These are phyloP conservation scores for Vanderwaltozyma tropicalis DNA, from an alignment of 805 yeast species.

Conservation along the genomic window DNA sequence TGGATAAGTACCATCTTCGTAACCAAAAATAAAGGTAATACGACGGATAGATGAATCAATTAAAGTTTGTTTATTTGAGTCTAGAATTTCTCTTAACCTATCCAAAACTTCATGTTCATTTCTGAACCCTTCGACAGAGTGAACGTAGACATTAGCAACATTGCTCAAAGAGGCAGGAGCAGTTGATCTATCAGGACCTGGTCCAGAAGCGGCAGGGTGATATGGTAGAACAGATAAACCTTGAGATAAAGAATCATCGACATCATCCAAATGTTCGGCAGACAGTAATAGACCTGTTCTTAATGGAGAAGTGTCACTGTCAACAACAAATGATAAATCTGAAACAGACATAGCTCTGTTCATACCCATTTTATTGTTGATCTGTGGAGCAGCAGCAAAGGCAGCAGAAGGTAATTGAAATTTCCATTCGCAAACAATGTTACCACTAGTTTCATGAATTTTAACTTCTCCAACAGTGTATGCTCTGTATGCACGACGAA, in stretches of 20 bases:
- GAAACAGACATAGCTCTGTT: conserved; percentile 88
- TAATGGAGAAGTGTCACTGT: conserved; percentile 51
- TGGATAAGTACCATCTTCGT: conserved; percentile 79
- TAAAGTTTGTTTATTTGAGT: conserved; percentile 61
- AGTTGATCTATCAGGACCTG: conserved; percentile 38
- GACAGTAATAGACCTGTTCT: conserved; percentile 83
- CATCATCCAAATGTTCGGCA: conserved; percentile 74
- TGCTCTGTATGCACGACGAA: conserved; percentile 94
- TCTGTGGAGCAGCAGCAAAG: conserved; percentile 56
- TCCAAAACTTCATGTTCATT: conserved; percentile 58
- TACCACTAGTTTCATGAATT: conserved; percentile 44
- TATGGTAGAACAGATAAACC: conserved; percentile 66
- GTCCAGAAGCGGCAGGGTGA: conserved; percentile 31
- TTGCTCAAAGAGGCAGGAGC: conserved; percentile 44
- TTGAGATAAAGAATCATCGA: conserved; percentile 68
- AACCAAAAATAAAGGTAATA: conserved; percentile 82
- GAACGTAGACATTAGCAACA: conserved; percentile 72
- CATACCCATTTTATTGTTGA: conserved; percentile 41
- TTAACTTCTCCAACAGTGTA: conserved; percentile 73
- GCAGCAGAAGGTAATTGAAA: conserved; percentile 82
- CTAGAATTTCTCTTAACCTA: conserved; percentile 54
- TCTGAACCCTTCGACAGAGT: conserved; percentile 61
- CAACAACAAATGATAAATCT: conserved; percentile 78
- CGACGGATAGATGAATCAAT: conserved; percentile 73
- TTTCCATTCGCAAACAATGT: conserved; percentile 76